Evolutionary conservation across 2,329 filamentous ascomycete species (phyloP), one percentile per base, ranked within the genome.

Genomic region (Verruconis gallopava): DNA sequence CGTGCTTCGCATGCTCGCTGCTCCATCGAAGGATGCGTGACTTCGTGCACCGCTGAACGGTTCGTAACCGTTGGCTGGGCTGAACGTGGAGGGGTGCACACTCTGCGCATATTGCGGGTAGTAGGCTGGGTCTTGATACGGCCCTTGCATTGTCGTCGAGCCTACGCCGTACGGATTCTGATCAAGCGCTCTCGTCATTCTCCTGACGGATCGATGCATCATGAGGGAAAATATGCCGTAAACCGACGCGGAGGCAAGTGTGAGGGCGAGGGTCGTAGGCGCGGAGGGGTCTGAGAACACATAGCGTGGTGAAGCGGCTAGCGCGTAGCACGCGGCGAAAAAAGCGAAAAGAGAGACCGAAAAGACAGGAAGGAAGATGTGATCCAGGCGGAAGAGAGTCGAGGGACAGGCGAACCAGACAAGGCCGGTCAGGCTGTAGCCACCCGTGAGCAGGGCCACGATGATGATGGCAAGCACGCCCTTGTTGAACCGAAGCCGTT

Each of bases 381-480:
- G 51, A 40, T 71, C 66, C 36, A 63, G 60, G 45, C 65, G 67
- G 48, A 70, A 72, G 18, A 62, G 48, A 46, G 59, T 55, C 48
- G 61, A 65, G 36, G 57, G 61, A 47, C 66, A 64, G 9, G 64
- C 61, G 44, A 70, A 66, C 53, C 62, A 65, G 33, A 69, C 53
- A 35, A 69, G 55, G 28, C 56, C 61, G 1, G 67, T 69, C 47
- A 68, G 63, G 2, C 61, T 64, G 51, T 69, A 67, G 21, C 67
- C 68, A 34, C 63, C 59, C 1, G 63, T 60, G 5, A 71, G 55
- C 14, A 72, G 55, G 4, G 65, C 61, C 48, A 67, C 58, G 18
- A 67, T 60, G 44, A 69, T 63, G 38, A 68, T 64, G 3, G 59
- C 60, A 4, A 69, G 49, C 3, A 60, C 59, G 1, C 55, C 54